Evolutionary conservation across 2,329 filamentous ascomycete species (phyloP).

Genomic region (Phialophora verrucosa): DNA sequence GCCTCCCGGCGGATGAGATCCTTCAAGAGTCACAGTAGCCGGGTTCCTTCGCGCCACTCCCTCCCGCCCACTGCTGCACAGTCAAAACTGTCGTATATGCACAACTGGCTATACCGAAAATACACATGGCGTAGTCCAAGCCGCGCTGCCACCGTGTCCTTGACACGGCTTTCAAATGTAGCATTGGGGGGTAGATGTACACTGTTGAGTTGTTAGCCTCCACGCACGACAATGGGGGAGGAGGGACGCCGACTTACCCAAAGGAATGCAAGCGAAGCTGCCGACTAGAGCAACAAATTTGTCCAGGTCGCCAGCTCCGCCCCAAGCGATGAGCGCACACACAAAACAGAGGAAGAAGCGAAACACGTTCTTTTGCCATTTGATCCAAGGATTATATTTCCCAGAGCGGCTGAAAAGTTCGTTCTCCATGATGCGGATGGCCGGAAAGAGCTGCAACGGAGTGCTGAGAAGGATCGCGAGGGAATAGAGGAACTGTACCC

Average conservation of each 20-base stretch:
- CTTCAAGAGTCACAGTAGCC: constrained; percentile 65
- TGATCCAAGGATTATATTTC: constrained; percentile 98
- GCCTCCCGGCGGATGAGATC: not conserved
- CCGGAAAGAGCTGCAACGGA: constrained; percentile 94
- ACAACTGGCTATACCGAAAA: constrained; percentile 87
- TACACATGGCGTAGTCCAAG: constrained; percentile 75
- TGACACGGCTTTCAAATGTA: constrained; percentile 84
- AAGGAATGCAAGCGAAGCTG: constrained; percentile 97
- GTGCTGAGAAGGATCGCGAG: constrained; percentile 95
- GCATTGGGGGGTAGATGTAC: constrained; percentile 95
- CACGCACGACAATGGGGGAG: not conserved
- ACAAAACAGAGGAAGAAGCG: constrained; percentile 89
- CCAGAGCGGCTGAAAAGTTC: constrained; percentile 91
- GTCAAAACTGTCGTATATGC: constrained; percentile 89
- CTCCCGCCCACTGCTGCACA: constrained; percentile 80
- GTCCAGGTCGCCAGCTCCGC: constrained; percentile 88
- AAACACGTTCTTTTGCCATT: constrained; percentile 99
- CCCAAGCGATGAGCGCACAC: constrained; percentile 88
- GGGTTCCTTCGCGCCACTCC: constrained; percentile 58
- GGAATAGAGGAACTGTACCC: constrained; percentile 96
- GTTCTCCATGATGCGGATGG: constrained; percentile 94
- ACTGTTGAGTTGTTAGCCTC: constrained; percentile 46
- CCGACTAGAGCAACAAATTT: constrained; percentile 97
- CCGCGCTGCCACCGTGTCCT: constrained; percentile 69
- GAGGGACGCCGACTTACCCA: constrained; percentile 45